Evolutionary conservation across 2,329 filamentous ascomycete genomes (phyloP), one percentile per base, ranked within the genome.

Genomic region (Penicillium sp.): DNA sequence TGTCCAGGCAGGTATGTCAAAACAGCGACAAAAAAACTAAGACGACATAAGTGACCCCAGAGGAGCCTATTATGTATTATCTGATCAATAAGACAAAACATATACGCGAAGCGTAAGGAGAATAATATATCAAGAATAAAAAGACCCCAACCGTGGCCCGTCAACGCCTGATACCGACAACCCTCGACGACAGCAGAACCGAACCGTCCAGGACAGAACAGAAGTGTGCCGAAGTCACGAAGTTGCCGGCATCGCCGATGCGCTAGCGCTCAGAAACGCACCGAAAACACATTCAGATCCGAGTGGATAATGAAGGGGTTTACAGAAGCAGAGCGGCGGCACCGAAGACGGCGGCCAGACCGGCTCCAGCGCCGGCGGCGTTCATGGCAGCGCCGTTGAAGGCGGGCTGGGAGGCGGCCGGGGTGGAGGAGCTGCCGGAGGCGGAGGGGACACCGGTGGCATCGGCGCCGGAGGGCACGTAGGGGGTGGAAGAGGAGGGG

Each of bases 301-400:
- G n/a, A n/a, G 5, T 29, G 14, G 23, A 47, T 31, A 21, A 21
- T 31, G 21, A 52, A 48, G 47, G 43, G 43, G 46, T 61, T 75
- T 78, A 79, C 67, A 79, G 68, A 52, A 79, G 61, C 66, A 71
- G 73, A 66, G 77, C 79, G 60, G 75, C 78, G 60, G 81, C 73
- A 73, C 78, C 81, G 66, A 81, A 74, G 62, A 83, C 71, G 68
- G 78, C 80, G 55, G 79, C 77, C 58, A 84, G 73, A 65, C 78
- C 79, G 55, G 77, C 80, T 67, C 79, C 80, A 36, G 76, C 76
- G 52, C 75, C 76, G 42, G 69, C 73, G 56, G 72, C 75, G 73
- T 80, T 77, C 68, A 75, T 73, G 66, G 79, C 81, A 65, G 78
- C 81, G 52, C 80, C 81, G 55, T 80, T 82, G 78, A 77, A 68